Conservation (phyloP, 2,329 filamentous ascomycete species). For the Akanthomyces muscarius region DNA sequence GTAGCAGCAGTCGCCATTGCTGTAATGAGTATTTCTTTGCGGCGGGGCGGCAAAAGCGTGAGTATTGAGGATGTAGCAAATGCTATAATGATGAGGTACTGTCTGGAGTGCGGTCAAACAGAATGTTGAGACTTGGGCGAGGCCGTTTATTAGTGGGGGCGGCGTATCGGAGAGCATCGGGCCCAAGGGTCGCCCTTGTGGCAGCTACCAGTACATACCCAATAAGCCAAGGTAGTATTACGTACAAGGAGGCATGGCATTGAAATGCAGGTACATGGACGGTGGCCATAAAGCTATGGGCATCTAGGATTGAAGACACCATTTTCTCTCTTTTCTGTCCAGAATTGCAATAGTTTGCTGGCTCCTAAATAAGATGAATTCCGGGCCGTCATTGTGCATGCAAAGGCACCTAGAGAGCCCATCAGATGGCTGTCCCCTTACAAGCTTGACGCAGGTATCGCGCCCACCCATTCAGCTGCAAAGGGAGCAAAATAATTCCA, state of each 20-base stretch:
- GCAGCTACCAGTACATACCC: not conserved
- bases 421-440: too few species aligned
- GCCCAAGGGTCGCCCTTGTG: not conserved
- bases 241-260: not conserved
- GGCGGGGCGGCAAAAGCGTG: too few species aligned
- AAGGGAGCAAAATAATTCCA: not conserved
- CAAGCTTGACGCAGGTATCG: not conserved
- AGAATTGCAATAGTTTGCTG: too few species aligned
- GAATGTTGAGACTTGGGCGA: conserved; percentile 11
- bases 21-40: not conserved
- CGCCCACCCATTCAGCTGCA: not conserved
- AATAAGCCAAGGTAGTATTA: not conserved
- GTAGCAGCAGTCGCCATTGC: conserved; percentile 21
- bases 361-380: too few species aligned
- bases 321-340: not conserved
- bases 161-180: conserved; percentile 6
- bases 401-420: too few species aligned
- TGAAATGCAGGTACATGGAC: not conserved
- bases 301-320: not conserved
- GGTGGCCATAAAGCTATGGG: not conserved
- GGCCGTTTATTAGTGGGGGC: conserved; percentile 13
- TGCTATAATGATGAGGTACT: not conserved
- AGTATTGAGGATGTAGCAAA: not conserved
- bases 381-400: not conserved
- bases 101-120: not conserved